Evolutionary conservation across 345 rosid species (phyloP), one percentile per base, ranked within the genome.

Genomic region (Hypericum androsaemum): DNA sequence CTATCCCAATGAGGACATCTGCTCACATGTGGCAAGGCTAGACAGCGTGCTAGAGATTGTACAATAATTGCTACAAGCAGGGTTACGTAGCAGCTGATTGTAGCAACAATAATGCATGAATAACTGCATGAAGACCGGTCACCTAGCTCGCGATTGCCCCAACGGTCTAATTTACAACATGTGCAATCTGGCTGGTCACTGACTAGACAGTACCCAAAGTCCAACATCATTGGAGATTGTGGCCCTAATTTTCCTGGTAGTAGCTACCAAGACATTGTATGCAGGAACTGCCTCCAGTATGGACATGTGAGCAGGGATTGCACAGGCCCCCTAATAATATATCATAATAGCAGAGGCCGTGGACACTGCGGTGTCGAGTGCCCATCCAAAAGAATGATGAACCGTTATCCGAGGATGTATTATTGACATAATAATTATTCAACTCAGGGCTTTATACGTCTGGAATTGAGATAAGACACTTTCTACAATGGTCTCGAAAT

Each of bases 51-150:
- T 6, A 80, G 95, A 59, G 94, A 88, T 67, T 88, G 43, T 92
- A 96, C 73, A 92, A 88, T 71, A 88, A 92, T 77, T 92, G 96
- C 79, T 92, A 79, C 64, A 92, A 84, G 74, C 84, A 79, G 44
- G 96, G 98, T 7, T 96, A 88, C 70, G 73, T 92, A 47, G 83
- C 84, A 0, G 89, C 78, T 47, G 94, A 85, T 57, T 92, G 96
- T 70, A 88, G 96, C 46, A 88, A 92, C 52, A 94, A 85, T 62
- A 92, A 80, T 71, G 96, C 98, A 1, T 85, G 98, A 92, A 88
- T 75, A 88, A 88, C 68, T 92, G 98, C 61, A 78, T 94, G 79
- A 84, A 78, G 57, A 76, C 95, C 6, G 94, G 98, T 49, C 96
- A 92, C 74, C 59, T 88, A 50, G 95, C 96, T 43, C 90, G 95